Evolutionary conservation across 768 basidiomycete genomes (phyloP).

Genomic region (Trametes villosa): DNA sequence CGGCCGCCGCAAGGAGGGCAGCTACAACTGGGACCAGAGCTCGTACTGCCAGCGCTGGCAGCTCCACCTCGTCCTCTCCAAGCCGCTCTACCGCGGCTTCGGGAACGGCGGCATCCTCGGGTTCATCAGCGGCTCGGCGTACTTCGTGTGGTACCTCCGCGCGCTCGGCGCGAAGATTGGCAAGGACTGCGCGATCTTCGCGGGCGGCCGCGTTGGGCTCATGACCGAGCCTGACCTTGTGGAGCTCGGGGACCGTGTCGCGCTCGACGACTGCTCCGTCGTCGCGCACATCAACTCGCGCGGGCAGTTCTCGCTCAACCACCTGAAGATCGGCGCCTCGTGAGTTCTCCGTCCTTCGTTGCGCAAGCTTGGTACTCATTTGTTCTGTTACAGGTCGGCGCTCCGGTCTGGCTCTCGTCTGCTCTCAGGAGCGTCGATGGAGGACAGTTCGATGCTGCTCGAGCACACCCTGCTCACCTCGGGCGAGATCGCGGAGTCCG

Average conservation of each 20-base stretch:
- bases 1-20: constrained; percentile 44
- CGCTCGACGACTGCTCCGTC: constrained; percentile 50
- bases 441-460: constrained; percentile 50
- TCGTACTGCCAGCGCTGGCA: constrained; percentile 55
- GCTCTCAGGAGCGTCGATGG: constrained; percentile 56
- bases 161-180: constrained; percentile 52
- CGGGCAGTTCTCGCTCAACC: constrained; percentile 50
- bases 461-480: constrained; percentile 54
- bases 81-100: constrained; percentile 44
- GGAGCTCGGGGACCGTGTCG: constrained; percentile 49
- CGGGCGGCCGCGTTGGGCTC: constrained; percentile 46
- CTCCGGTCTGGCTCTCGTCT: constrained; percentile 52
- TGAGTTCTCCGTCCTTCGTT: constrained; percentile 25
- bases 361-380: not conserved
- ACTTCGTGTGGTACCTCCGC: constrained; percentile 46
- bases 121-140: constrained; percentile 45
- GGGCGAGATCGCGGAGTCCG: constrained; percentile 50
- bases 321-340: constrained; percentile 44
- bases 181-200: constrained; percentile 46
- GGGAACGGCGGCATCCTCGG: constrained; percentile 48
- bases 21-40: constrained; percentile 52
- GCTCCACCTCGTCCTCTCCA: constrained; percentile 45
- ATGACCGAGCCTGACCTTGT: constrained; percentile 56
- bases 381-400: constrained; percentile 38
- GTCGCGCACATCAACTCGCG: constrained; percentile 55